phyloP scores from a whole-genome alignment of 192 early-diverging fungal species.

The Paraglomus occultum region DNA sequence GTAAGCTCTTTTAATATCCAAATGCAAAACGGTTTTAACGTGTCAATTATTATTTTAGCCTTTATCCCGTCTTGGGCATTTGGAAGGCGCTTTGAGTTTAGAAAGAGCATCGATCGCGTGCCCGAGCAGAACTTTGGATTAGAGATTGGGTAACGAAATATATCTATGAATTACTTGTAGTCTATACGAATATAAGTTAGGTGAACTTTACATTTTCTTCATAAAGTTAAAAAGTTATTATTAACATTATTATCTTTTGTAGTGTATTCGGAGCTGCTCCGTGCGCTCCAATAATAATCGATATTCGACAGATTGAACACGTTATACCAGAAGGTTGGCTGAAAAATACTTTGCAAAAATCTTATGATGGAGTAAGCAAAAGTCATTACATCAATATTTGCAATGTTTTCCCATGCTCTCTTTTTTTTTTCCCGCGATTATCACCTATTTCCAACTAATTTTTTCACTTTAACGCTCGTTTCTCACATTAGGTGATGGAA shows the following conservation, averaged over 20 bases:
- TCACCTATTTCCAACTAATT: no score
- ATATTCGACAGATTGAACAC: not conserved
- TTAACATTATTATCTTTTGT: not conserved
- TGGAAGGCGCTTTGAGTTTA: conserved; percentile 68
- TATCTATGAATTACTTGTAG: no score
- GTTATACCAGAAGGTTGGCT: conserved; percentile 14
- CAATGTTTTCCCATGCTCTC: no score
- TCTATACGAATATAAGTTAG: not conserved
- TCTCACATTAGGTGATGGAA: conserved; percentile 20
- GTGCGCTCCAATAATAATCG: not conserved
- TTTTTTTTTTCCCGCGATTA: no score
- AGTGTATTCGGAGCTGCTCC: conserved; percentile 1
- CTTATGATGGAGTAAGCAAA: not conserved
- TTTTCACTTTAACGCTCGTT: not conserved
- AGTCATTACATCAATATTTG: not conserved
- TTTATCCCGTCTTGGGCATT: conserved; percentile 65
- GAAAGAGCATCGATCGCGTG: conserved; percentile 52
- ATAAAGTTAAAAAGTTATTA: no score
- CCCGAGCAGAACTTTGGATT: conserved; percentile 70
- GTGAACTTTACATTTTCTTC: no score
- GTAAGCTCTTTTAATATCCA: no score
- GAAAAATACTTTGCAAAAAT: not conserved
- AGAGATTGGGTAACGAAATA: conserved; percentile 49
- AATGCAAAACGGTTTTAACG: not conserved
- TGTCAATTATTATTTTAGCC: not conserved